A percentile compares a stretch with the other conserved stretches of the same genome.
Conservation (phyloP, 2,329 filamentous ascomycete species). For the Rugonectria rugulosa region DNA sequence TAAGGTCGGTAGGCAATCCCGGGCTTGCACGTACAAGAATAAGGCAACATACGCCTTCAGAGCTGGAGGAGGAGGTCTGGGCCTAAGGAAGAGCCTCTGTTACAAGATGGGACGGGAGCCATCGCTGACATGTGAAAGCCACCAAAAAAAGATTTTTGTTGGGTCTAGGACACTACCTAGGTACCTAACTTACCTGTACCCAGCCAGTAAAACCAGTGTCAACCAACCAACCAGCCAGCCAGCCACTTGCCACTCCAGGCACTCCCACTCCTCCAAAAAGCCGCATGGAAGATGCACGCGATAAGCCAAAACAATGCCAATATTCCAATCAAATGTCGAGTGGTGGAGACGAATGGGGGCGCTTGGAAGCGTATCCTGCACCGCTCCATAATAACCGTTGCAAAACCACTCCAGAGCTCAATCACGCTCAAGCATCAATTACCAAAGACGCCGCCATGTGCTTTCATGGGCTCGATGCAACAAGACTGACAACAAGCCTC, state of each 20-base stretch:
- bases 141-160: constrained; percentile 27
- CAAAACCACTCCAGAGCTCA: constrained; percentile 15
- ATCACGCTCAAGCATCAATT: too few species aligned
- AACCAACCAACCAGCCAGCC: not conserved
- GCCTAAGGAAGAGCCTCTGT: constrained; percentile 11
- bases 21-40: too few species aligned
- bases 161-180: constrained; percentile 11
- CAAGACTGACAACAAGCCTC: too few species aligned
- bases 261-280: not conserved
- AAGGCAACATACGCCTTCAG: too few species aligned
- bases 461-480: not conserved
- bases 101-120: constrained; percentile 10
- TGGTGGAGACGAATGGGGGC: constrained; percentile 21
- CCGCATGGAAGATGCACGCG: constrained; percentile 14
- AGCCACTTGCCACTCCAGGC: not conserved
- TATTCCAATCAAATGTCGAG: constrained; percentile 28
- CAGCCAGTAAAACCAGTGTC: not conserved
- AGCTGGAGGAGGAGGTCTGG: too few species aligned
- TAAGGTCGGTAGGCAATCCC: too few species aligned
- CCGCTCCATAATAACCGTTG: too few species aligned
- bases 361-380: too few species aligned
- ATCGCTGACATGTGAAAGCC: constrained; percentile 39
- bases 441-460: not conserved
- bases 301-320: constrained; percentile 23
- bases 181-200: not conserved